Evolutionary conservation across 352 stramenopile genomes (phyloP).

Genomic region (Phytopythium aichiense): DNA sequence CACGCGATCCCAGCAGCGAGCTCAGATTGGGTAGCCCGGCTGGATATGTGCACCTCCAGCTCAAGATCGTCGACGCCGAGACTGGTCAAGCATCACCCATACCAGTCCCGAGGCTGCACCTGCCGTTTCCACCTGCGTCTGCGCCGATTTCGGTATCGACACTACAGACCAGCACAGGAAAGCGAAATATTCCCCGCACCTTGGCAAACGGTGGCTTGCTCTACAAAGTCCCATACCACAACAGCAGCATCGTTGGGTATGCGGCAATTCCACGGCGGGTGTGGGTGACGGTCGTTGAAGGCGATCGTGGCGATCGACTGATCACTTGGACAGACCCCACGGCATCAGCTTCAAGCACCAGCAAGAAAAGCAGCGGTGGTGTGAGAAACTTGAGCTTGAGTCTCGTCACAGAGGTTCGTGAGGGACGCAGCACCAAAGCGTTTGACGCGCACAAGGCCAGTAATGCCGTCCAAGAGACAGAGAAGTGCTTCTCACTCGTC

Average conservation of each 20-base stretch:
- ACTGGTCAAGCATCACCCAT: constrained; percentile 1
- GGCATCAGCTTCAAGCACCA: constrained; percentile 16
- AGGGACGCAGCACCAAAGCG: constrained; percentile 52
- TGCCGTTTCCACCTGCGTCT: constrained; percentile 17
- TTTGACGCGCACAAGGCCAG: constrained; percentile 52
- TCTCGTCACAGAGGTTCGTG: constrained; percentile 50
- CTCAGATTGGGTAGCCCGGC: not conserved
- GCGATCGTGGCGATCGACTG: constrained; percentile 22
- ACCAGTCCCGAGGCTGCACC: constrained; percentile 22
- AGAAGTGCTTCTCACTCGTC: constrained; percentile 74
- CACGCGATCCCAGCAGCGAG: not conserved
- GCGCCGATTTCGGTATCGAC: not conserved
- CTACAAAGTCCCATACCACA: constrained; percentile 80
- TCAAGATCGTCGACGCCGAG: constrained; percentile 50
- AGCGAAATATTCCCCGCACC: constrained; percentile 28
- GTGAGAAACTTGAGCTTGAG: constrained; percentile 30
- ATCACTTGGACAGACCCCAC: constrained; percentile 76
- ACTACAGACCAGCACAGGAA: not conserved
- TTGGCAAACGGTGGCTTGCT: constrained; percentile 60
- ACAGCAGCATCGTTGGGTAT: constrained; percentile 33
- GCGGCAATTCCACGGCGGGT: constrained; percentile 34
- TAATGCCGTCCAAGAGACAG: constrained; percentile 32
- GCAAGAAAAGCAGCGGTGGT: constrained; percentile 26
- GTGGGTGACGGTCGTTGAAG: constrained; percentile 50
- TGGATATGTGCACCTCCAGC: constrained; percentile 63